Evolutionary conservation across 495 filamentous ascomycete species (phyloP).

Genomic region (Lophium mytilinum): DNA sequence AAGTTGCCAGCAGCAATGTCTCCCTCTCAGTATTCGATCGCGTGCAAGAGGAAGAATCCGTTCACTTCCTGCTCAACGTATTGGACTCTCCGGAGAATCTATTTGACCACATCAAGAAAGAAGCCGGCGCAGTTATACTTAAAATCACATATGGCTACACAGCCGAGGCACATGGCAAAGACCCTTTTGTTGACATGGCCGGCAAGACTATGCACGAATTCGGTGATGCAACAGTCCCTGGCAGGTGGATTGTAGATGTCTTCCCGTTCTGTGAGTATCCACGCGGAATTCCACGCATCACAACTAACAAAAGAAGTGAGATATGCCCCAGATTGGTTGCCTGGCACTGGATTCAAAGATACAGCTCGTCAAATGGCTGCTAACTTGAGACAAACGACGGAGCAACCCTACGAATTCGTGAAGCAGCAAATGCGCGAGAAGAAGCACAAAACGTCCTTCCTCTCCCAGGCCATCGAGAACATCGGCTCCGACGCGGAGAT

Average conservation of each 20-base stretch:
- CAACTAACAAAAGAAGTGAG: neutral
- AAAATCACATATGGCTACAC: slow-evolving; percentile 46
- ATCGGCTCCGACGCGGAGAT: slow-evolving; percentile 26
- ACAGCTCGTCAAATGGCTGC: slow-evolving; percentile 30
- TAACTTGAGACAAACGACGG: slow-evolving; percentile 10
- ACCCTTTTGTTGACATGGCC: slow-evolving; percentile 39
- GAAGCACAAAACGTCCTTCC: slow-evolving; percentile 33
- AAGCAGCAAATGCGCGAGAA: slow-evolving; percentile 37
- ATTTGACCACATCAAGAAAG: slow-evolving; percentile 23
- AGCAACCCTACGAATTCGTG: slow-evolving; percentile 39
- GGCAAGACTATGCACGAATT: slow-evolving; percentile 38
- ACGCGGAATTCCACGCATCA: neutral
- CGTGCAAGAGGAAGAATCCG: slow-evolving; percentile 14
- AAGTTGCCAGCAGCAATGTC: neutral
- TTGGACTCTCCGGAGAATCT: neutral
- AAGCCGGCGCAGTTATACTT: slow-evolving; percentile 39
- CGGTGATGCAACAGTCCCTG: slow-evolving; percentile 31
- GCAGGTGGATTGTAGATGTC: slow-evolving; percentile 40
- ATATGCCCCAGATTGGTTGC: slow-evolving; percentile 40
- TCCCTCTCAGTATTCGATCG: neutral
- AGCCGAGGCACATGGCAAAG: slow-evolving; percentile 33
- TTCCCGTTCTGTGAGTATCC: slow-evolving; percentile 33
- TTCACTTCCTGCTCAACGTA: slow-evolving; percentile 8
- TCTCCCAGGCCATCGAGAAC: slow-evolving; percentile 33
- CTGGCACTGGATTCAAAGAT: slow-evolving; percentile 40